Base-by-base conservation (phyloP, 176 grass and related monocot species). In the Ampelocalamus luodianensis region DNA sequence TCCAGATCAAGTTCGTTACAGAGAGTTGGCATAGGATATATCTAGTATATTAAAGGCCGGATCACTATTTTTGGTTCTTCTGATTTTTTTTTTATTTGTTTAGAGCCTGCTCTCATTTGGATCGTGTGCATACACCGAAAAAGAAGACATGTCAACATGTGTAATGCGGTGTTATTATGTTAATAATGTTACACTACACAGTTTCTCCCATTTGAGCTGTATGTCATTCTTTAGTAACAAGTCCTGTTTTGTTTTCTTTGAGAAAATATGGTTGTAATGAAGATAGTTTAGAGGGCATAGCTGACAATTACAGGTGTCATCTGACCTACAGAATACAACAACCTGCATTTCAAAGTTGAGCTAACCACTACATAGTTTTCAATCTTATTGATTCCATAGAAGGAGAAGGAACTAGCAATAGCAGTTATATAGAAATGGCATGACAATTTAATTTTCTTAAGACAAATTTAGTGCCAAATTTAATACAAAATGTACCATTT, bases 21-120 rank as follows among this genome's bases (percentile, higher is more conserved):
- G 66, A 75, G 60, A 56, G 45, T 65, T 34, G 56, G 40, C 14
- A 85, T 85, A 89, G 82, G 82, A 85, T 62, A 74, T 68, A 56
- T 80, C 51, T 89, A 75, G 62, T 58, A 75, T 44, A 81, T 68
- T 66, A 67, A 58, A 58, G 54, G 20, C 18, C 8, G 54, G 53
- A 55, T 85, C 65, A 78, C 39, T 83, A 51, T 60, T 87, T 84
- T 87, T 83, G 79, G 18, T 78, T 89, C 77, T 85, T 66, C 48
- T 20, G 10, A 58, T 62, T 81, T 68, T 79, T 74, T 85, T 74
- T 80, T 50, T 54, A 39, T 70, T 81, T 76, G 34, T 83, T 86
- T 80, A 83, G 76, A 82, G 65, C 59, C 80, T 74, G 27, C 62
- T 79, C 70, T 86, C 66, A 65, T 67, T 86, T 71, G 62, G 88